Conservation (phyloP, 192 early-diverging fungal species). For the Chytriomyces hyalinus region DNA sequence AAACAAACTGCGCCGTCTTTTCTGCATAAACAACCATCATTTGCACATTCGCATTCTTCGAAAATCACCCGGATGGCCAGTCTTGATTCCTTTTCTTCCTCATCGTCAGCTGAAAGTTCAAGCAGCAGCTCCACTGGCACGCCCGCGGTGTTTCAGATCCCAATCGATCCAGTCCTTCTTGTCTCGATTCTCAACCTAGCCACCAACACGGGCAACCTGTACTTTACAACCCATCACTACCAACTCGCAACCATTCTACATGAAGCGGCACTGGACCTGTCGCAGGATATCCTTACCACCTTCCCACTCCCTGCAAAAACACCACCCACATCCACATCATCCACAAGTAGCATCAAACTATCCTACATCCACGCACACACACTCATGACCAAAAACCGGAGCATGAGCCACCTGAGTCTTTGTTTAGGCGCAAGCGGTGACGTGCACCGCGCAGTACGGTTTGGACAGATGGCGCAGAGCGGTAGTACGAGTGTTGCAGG, state of each 20-base stretch:
- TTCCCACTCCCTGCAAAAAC: background rate
- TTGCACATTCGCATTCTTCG: background rate
- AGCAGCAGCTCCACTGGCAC: background rate
- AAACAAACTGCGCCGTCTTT: background rate
- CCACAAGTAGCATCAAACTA: constrained; percentile 20
- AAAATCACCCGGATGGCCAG: background rate
- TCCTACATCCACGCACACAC: constrained; percentile 29
- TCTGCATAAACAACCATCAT: background rate
- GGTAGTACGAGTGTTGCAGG: constrained; percentile 6
- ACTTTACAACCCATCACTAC: background rate
- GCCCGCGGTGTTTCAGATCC: background rate
- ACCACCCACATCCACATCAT: background rate
- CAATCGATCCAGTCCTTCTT: background rate
- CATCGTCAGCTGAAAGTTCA: background rate
- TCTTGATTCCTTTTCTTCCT: background rate
- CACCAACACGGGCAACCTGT: background rate
- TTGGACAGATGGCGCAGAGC: background rate
- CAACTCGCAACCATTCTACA: background rate
- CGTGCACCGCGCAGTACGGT: constrained; percentile 20
- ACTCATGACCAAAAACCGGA: constrained; percentile 25
- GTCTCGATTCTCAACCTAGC: background rate
- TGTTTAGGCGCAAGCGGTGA: constrained; percentile 12
- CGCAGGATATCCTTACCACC: constrained; percentile 1
- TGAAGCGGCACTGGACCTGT: background rate
- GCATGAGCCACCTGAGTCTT: constrained; percentile 29